Conservation (phyloP, 2,329 filamentous ascomycete species). For the Cordyceps fumosorosea region DNA sequence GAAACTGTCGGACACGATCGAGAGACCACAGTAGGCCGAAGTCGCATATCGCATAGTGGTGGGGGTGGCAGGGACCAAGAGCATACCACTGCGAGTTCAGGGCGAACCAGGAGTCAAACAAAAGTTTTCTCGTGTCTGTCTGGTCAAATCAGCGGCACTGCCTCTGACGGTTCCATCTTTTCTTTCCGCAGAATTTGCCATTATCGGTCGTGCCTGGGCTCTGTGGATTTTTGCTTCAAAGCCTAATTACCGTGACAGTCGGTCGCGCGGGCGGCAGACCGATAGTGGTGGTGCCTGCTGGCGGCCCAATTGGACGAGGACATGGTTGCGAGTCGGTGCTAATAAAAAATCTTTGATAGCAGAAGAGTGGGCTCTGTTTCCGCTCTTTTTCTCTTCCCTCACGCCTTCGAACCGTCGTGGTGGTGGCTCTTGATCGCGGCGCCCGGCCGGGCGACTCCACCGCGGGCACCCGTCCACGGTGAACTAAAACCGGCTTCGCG, state of each 20-base stretch:
- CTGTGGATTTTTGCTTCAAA: neutral
- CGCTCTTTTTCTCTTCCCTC: neutral
- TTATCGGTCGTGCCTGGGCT: neutral
- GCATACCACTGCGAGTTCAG: neutral
- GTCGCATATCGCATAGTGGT: slow-evolving; percentile 4
- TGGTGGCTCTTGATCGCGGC: slow-evolving; percentile 9
- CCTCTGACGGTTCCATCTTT: slow-evolving; percentile 4
- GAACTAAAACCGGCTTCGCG: neutral
- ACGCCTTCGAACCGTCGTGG: neutral
- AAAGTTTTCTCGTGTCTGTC: neutral
- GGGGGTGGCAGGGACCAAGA: neutral
- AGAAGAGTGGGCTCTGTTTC: neutral
- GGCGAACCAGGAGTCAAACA: neutral
- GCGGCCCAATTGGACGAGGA: neutral
- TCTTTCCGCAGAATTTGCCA: neutral
- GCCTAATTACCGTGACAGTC: neutral
- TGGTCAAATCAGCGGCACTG: neutral
- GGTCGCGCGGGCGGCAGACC: neutral
- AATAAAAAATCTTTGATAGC: neutral
- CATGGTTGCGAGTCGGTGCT: neutral
- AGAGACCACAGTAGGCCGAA: neutral
- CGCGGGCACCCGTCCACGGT: neutral
- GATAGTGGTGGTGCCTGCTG: neutral
- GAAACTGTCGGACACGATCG: neutral
- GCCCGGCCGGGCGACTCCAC: slow-evolving; percentile 12